A percentile compares a stretch with the other conserved stretches of the same genome.
These are phyloP conservation scores for Esteya vermicola DNA, from an alignment of 2,329 filamentous ascomycete species.

Conservation along the genomic window DNA sequence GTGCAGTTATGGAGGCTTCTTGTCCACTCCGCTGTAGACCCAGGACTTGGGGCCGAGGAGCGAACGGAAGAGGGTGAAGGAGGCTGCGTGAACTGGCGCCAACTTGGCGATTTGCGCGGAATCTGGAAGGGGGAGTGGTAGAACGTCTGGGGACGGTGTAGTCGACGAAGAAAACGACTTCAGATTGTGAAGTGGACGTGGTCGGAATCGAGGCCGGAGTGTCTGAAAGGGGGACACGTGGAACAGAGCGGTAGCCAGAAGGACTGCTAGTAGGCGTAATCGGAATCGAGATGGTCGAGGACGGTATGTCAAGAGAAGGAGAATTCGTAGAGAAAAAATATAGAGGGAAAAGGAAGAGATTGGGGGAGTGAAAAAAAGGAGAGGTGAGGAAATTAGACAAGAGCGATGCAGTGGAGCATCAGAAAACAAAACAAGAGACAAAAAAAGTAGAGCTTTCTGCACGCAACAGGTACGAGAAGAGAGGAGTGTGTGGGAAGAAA, in stretches of 20 bases:
- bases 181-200: no score
- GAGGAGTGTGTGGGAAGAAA: no score
- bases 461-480: no score
- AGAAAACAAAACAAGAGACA: not conserved
- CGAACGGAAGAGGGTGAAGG: conserved; percentile 68
- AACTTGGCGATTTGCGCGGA: conserved; percentile 18
- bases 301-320: not conserved
- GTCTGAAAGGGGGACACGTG: not conserved
- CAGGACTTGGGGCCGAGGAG: conserved; percentile 83
- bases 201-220: no score
- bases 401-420: no score
- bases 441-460: not conserved
- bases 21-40: conserved; percentile 94
- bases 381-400: no score
- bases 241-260: not conserved
- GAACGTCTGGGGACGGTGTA: conserved; percentile 5
- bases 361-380: not conserved
- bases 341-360: not conserved
- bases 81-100: conserved; percentile 33
- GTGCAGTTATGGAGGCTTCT: conserved; percentile 88
- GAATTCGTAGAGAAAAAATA: not conserved
- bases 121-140: not conserved
- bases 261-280: no score
- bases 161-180: not conserved
- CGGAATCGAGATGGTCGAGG: no score